Evolutionary conservation across 192 early-diverging fungal genomes (phyloP).

Genomic region (Neocallimastix lanati): DNA sequence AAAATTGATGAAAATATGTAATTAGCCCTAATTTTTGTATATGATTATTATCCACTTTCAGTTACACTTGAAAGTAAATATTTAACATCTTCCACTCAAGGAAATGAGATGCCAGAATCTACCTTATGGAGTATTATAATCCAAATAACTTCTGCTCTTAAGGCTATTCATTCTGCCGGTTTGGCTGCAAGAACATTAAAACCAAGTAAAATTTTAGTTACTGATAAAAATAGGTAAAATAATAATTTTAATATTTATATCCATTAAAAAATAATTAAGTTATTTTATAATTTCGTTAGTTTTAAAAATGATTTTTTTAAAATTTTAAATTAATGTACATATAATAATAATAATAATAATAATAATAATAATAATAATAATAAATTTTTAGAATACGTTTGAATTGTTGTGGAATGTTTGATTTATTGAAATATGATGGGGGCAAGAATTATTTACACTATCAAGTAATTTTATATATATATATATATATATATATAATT

Average conservation of each 20-base stretch:
- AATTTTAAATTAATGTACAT: too few species aligned
- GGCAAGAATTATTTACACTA: slow-evolving; percentile 36
- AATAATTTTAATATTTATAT: slow-evolving; percentile 5
- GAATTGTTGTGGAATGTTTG: slow-evolving; percentile 53
- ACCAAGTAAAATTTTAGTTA: slow-evolving; percentile 64
- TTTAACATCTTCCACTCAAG: slow-evolving; percentile 21
- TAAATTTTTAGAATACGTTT: slow-evolving; percentile 27
- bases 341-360: slow-evolving; percentile 1
- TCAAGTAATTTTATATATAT: slow-evolving; percentile 26
- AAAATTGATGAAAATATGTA: not conserved
- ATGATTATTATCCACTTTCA: slow-evolving; percentile 79
- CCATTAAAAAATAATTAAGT: too few species aligned
- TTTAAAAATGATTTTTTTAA: too few species aligned
- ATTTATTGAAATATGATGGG: slow-evolving; percentile 53
- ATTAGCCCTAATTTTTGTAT: slow-evolving; percentile 85
- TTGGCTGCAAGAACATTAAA: slow-evolving; percentile 65
- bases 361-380: not conserved
- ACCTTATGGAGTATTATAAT: slow-evolving; percentile 64
- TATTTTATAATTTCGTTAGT: too few species aligned
- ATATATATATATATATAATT: too few species aligned
- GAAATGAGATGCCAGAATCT: slow-evolving; percentile 35
- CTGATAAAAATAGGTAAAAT: slow-evolving; percentile 59
- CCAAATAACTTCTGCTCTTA: slow-evolving; percentile 59
- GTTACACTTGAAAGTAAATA: slow-evolving; percentile 48
- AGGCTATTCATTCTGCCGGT: slow-evolving; percentile 61